Evolutionary conservation across 2,329 filamentous ascomycete genomes (phyloP).

Genomic region (Stachybotrys chlorohalonatus): DNA sequence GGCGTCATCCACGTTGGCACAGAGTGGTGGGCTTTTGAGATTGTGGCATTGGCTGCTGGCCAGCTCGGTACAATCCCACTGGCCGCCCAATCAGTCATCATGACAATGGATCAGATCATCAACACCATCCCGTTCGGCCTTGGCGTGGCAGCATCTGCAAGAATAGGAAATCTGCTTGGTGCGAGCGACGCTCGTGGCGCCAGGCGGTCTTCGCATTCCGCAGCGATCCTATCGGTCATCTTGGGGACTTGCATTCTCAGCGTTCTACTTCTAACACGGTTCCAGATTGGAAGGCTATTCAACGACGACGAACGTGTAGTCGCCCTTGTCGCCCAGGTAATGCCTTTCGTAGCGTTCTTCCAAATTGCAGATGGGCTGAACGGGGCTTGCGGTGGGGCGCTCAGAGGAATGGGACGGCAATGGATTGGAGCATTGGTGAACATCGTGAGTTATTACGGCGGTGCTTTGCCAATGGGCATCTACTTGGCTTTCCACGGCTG

Average conservation of each 20-base stretch:
- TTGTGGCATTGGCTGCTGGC: slow-evolving; percentile 75
- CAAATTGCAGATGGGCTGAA: slow-evolving; percentile 86
- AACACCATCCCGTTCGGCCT: slow-evolving; percentile 82
- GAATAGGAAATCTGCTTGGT: slow-evolving; percentile 74
- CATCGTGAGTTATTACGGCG: slow-evolving; percentile 73
- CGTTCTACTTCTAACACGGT: slow-evolving; percentile 59
- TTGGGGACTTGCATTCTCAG: slow-evolving; percentile 59
- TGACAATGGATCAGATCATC: slow-evolving; percentile 80
- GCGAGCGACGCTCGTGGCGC: slow-evolving; percentile 57
- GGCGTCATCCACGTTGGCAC: slow-evolving; percentile 79
- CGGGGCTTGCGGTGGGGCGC: slow-evolving; percentile 70
- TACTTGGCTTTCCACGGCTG: slow-evolving; percentile 81
- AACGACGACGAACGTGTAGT: slow-evolving; percentile 70
- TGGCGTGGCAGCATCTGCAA: slow-evolving; percentile 68
- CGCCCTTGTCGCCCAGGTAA: slow-evolving; percentile 61
- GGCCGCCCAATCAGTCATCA: slow-evolving; percentile 79
- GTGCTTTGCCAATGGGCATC: slow-evolving; percentile 71
- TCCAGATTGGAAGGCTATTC: slow-evolving; percentile 71
- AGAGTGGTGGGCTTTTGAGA: slow-evolving; percentile 94
- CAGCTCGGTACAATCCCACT: slow-evolving; percentile 70
- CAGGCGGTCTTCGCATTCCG: slow-evolving; percentile 62
- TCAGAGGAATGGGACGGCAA: slow-evolving; percentile 79
- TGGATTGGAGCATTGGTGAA: slow-evolving; percentile 80
- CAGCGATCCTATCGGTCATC: slow-evolving; percentile 62
- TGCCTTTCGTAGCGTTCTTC: slow-evolving; percentile 82